Evolutionary conservation across 2,329 filamentous ascomycete genomes (phyloP), one percentile per base, ranked within the genome.

Genomic region (Trichocomaceae sp.): DNA sequence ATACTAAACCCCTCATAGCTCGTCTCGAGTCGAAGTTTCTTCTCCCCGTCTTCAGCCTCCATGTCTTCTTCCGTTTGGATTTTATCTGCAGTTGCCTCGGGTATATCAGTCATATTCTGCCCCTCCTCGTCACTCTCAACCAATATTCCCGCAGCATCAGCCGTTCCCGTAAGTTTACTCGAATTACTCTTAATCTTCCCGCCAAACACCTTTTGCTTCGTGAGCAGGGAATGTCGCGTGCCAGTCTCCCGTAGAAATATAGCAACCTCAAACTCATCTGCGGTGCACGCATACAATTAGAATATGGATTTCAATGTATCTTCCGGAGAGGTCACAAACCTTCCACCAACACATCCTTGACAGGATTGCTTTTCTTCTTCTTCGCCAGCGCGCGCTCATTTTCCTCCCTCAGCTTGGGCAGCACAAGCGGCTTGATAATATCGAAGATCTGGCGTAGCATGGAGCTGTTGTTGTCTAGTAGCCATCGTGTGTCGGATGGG

Each of bases 1-100:
- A 99, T 96, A 63, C 87, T 88, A 73, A 97, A 97, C 8, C 93
- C 92, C 65, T 97, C 90, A 72, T 97, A 99, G 13, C 84, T 85
- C 23, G 92, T 93, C 58, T 87, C 85, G 76, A 96, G 82, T 19
- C 81, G 83, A 63, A 95, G 75, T 70, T 96, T 97, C 77, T 99
- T 96, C 74, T 96, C 95, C 65, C 95, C 87, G 55, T 87, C 87
- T 55, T 87, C 84, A 9, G 69, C 49, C 59, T 69, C 63, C 4
- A 55, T 52, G 23, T 48, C n/a, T 22, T 48, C n/a, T 22, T 42
- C 59, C 58, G 68, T 65, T 26, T 26, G 23, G 23, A 26, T 26
- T 26, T 26, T 26, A 13, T 64, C 53, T 8, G 56, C 57, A 15
- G 50, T 57, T 49, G 67, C 69, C 57, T 77, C 76, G 2, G 86